Conservation (phyloP, 148 eudicot genomes). For the Camellia granthamiana region DNA sequence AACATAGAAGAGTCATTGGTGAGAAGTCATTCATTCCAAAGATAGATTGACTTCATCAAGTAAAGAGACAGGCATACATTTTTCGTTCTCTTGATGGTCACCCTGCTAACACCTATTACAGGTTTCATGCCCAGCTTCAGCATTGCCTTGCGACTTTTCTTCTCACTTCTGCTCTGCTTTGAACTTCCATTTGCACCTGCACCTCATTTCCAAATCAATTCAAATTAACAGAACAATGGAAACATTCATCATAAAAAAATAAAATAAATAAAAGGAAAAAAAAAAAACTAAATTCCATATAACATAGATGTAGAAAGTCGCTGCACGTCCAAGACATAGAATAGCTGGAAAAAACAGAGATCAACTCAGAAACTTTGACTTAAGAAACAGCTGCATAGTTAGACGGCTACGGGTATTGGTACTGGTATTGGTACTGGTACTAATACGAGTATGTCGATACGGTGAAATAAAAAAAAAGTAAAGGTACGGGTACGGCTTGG, state of each 20-base stretch:
- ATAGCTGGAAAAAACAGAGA: neutral
- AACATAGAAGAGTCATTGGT: constrained; percentile 4
- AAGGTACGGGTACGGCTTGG: too few relatives aligned
- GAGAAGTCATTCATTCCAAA: neutral
- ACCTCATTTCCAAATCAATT: neutral
- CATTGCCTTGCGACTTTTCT: constrained; percentile 86
- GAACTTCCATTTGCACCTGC: constrained; percentile 36
- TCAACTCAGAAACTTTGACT: neutral
- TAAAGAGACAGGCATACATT: constrained; percentile 36
- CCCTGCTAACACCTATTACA: constrained; percentile 65
- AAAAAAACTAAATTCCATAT: neutral
- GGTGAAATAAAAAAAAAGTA: too few relatives aligned
- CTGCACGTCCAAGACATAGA: neutral
- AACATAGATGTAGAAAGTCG: neutral
- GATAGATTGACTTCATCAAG: neutral
- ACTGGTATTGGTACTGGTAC: too few relatives aligned
- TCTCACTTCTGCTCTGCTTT: constrained; percentile 84
- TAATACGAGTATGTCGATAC: too few relatives aligned
- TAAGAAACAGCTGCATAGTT: neutral
- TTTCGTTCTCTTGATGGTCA: constrained; percentile 80
- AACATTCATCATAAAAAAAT: neutral
- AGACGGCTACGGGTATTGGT: too few relatives aligned
- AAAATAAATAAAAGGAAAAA: neutral
- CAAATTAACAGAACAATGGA: neutral
- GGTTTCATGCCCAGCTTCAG: constrained; percentile 89